These are phyloP conservation scores for Prosopis cineraria DNA, from an alignment of 306 rosid species.

Conservation along the genomic window DNA sequence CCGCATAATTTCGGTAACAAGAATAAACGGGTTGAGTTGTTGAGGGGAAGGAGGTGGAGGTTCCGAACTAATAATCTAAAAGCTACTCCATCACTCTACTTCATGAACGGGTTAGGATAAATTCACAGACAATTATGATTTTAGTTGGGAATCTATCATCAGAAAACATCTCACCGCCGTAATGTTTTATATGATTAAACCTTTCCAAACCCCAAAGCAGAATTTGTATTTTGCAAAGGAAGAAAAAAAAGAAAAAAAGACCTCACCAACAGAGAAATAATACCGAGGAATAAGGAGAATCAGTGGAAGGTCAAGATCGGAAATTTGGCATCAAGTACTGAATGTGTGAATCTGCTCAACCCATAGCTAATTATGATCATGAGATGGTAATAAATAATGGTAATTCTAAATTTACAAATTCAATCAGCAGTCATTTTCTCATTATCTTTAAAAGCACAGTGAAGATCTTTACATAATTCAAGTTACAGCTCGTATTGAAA, in stretches of 20 bases:
- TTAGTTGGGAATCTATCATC: neutral
- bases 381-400: constrained; percentile 21
- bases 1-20: neutral
- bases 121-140: neutral
- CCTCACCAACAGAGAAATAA: constrained; percentile 2
- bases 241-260: neutral
- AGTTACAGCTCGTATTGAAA: constrained; percentile 31
- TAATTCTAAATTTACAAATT: constrained; percentile 28
- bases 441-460: constrained; percentile 25
- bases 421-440: constrained; percentile 17
- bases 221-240: neutral
- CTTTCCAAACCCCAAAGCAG: constrained; percentile 14
- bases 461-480: constrained; percentile 36
- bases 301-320: neutral
- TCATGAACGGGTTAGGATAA: neutral
- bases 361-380: neutral
- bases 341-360: constrained; percentile 10
- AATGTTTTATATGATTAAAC: constrained; percentile 7
- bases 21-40: neutral
- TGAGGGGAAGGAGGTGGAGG: neutral
- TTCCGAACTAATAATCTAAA: constrained; percentile 10
- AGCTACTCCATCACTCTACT: neutral
- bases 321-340: constrained; percentile 5
- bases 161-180: neutral
- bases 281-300: constrained; percentile 20